These are phyloP conservation scores for Penium margaritaceum DNA, from an alignment of 139 green algal genomes.

Conservation along the genomic window DNA sequence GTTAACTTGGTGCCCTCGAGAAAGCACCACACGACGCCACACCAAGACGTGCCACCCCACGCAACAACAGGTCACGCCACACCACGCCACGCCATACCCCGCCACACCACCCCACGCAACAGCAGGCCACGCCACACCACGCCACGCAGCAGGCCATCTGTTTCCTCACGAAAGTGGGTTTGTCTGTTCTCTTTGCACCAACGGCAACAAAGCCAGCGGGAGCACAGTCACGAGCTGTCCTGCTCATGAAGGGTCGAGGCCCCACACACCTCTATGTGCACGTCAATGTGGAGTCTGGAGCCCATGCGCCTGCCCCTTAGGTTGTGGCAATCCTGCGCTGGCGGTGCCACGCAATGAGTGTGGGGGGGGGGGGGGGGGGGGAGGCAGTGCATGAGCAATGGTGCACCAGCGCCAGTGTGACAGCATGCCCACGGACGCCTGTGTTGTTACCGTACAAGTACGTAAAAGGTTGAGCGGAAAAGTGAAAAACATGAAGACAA, in stretches of 20 bases:
- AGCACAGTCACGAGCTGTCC: background rate
- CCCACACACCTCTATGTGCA: slow-evolving; percentile 32
- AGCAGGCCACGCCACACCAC: background rate
- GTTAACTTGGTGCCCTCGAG: no score
- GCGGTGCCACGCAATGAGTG: background rate
- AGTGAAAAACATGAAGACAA: no score
- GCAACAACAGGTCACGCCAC: background rate
- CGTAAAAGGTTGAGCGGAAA: no score
- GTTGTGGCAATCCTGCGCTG: slow-evolving; percentile 29
- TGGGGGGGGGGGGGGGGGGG: background rate
- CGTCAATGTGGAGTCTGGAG: slow-evolving; percentile 23
- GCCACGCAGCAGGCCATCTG: background rate
- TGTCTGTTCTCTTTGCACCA: no score
- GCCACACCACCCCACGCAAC: background rate
- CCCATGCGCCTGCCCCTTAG: slow-evolving; percentile 37
- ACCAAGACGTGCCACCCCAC: no score
- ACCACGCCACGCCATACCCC: background rate
- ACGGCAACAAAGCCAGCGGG: background rate
- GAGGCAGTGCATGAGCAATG: no score
- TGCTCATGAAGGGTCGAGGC: no score
- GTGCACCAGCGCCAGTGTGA: background rate
- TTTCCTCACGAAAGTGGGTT: background rate
- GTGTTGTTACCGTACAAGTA: no score
- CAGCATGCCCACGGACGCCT: no score
- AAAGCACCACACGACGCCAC: no score